phyloP scores from a whole-genome alignment of 306 rosid genomes.

The Begonia masoniana region DNA sequence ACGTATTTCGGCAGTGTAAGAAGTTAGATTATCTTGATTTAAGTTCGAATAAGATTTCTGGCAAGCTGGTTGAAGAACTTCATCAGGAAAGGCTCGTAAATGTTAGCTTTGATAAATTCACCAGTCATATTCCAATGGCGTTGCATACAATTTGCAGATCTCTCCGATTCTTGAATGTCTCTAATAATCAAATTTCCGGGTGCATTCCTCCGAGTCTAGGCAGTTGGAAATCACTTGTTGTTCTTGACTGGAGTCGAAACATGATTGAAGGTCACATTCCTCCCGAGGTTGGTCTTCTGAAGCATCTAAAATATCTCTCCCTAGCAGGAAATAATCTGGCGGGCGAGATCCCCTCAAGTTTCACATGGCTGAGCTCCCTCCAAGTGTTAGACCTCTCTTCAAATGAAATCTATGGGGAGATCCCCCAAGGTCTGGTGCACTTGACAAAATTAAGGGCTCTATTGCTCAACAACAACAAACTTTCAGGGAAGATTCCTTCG shows the following conservation, averaged over 20 bases:
- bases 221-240: conserved; percentile 15
- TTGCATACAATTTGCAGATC: conserved; percentile 15
- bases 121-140: conserved; percentile 17
- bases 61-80: conserved; percentile 27
- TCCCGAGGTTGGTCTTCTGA: conserved; percentile 13
- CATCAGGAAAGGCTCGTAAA: conserved; percentile 15
- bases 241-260: conserved; percentile 27
- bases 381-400: conserved; percentile 22
- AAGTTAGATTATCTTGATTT: conserved; percentile 49
- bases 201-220: conserved; percentile 18
- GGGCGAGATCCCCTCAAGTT: conserved; percentile 20
- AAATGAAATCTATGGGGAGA: conserved; percentile 22
- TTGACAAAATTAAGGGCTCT: conserved; percentile 20
- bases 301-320: conserved; percentile 22
- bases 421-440: conserved; percentile 17
- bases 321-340: conserved; percentile 23
- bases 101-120: conserved; percentile 18
- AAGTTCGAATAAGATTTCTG: conserved; percentile 44
- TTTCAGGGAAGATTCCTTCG: conserved; percentile 15
- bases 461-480: conserved; percentile 17
- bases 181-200: conserved; percentile 15
- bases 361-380: conserved; percentile 16
- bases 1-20: conserved; percentile 30
- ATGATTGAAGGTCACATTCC: conserved; percentile 23
- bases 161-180: conserved; percentile 17